Evolutionary conservation across 164 flowering plant genomes (phyloP), one percentile per base, ranked within the genome.

Genomic region (Vitis labrusca): DNA sequence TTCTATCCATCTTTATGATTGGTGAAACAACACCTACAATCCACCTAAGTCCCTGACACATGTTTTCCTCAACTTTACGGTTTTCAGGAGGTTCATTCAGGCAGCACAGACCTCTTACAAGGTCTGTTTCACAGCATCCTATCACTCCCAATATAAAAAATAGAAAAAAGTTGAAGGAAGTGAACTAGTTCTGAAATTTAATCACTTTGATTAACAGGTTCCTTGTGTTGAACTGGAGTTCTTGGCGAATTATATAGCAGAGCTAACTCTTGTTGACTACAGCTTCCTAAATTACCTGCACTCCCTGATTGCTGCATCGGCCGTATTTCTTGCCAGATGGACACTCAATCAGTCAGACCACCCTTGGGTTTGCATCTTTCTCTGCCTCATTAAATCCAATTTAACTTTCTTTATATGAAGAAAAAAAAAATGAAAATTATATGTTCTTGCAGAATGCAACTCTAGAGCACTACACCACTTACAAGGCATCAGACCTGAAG

Each of bases 271-370:
- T 44, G 60, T 79, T n/a, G 94, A 88, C 49, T 89, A 89, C 69
- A 64, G 74, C 63, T 89, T 89, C 77, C 75, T 89, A 3, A 77
- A 81, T 74, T 82, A 71, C 72, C 75, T 83, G 4, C 92, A 92
- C 63, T 89, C 94, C 23, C 80, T 81, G 2, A 63, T 81, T 32
- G 94, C 94, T 66, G 92, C 94, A 54, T 86, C 94, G 50, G 89
- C 90, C 16, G 85, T 88, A 10, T 84, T 86, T 59, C 85, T 89
- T 54, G 92, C 94, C 14, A 80, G 82, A 84, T 89, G 94, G 94
- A 86, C 89, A 15, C 78, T 86, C 59, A 73, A 86, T 65, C 90
- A 81, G 63, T 76, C 88, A 13, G 78, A 62, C 17, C 77, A 89
- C 66, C 92, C 94, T 37, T 89, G 94, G 94, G 94, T 89, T 57